phyloP scores from a whole-genome alignment of 2,329 filamentous ascomycete genomes.

The Diaporthe eres region DNA sequence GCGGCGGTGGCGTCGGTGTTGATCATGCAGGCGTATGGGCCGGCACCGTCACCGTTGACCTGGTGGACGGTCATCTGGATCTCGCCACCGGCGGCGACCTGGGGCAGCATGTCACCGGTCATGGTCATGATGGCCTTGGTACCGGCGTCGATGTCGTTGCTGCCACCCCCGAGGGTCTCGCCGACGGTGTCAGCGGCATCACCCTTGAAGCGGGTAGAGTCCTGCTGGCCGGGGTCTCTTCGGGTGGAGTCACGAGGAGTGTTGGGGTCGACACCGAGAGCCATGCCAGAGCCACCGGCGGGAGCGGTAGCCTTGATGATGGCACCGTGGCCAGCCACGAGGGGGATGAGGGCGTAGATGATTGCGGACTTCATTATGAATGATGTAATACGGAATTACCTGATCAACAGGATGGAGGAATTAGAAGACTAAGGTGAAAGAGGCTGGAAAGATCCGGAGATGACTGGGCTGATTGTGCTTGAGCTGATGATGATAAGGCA shows the following conservation, averaged over 20 bases:
- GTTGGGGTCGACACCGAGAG: conserved; percentile 63
- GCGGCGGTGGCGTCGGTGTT: conserved; percentile 71
- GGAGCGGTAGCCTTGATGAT: conserved; percentile 72
- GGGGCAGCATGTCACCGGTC: conserved; percentile 70
- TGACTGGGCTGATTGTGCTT: conserved; percentile 12
- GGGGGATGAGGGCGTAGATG: conserved; percentile 60
- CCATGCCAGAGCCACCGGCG: conserved; percentile 68
- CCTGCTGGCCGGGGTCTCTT: conserved; percentile 74
- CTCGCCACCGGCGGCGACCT: conserved; percentile 69
- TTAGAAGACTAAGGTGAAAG: conserved; percentile 19
- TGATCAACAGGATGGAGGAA: conserved; percentile 29
- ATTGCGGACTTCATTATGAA: conserved; percentile 39
- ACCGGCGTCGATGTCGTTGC: conserved; percentile 70
- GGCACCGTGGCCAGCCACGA: conserved; percentile 73
- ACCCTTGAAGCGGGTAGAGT: conserved; percentile 71
- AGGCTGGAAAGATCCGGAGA: conserved; percentile 5
- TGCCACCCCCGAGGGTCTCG: conserved; percentile 62
- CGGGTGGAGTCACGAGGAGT: conserved; percentile 74
- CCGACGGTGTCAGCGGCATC: conserved; percentile 52
- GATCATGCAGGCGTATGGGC: conserved; percentile 76
- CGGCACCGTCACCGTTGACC: conserved; percentile 77
- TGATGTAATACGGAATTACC: conserved; percentile 19
- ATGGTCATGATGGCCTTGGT: conserved; percentile 70
- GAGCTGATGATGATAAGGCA: conserved; percentile 27
- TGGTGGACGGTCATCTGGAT: conserved; percentile 76